Conservation (phyloP, 208 protist species). For the Trypanosoma lewisi region DNA sequence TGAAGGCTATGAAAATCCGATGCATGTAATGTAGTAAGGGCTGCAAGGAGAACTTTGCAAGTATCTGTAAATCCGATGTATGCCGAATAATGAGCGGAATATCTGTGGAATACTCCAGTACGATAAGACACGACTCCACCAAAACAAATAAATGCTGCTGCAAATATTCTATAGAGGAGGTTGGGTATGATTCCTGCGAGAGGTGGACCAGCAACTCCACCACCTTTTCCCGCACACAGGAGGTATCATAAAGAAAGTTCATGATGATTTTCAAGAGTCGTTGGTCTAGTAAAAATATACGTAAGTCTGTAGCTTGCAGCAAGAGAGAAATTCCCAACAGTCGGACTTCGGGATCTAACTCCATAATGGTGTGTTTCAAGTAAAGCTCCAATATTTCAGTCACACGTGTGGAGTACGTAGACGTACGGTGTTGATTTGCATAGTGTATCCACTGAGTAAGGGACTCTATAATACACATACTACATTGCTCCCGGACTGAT, state of each 20-base stretch:
- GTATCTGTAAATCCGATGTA: slow-evolving; percentile 83
- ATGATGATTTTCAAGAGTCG: slow-evolving; percentile 76
- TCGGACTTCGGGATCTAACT: slow-evolving; percentile 75
- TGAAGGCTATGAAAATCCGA: slow-evolving; percentile 85
- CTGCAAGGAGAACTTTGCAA: slow-evolving; percentile 70
- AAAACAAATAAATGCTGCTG: slow-evolving; percentile 74
- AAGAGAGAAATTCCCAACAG: slow-evolving; percentile 70
- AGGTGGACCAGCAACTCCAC: slow-evolving; percentile 80
- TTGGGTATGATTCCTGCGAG: slow-evolving; percentile 56
- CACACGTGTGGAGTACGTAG: slow-evolving; percentile 81
- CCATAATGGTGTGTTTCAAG: slow-evolving; percentile 75
- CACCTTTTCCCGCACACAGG: slow-evolving; percentile 71
- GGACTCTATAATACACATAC: slow-evolving; percentile 61
- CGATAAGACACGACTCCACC: slow-evolving; percentile 81
- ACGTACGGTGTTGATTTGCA: slow-evolving; percentile 77
- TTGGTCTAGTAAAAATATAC: slow-evolving; percentile 64
- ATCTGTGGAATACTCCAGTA: slow-evolving; percentile 83
- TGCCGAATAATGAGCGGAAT: slow-evolving; percentile 67
- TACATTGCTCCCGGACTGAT: slow-evolving; percentile 73
- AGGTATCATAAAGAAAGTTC: slow-evolving; percentile 75
- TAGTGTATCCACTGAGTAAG: slow-evolving; percentile 71
- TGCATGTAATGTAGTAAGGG: slow-evolving; percentile 69
- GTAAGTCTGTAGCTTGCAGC: slow-evolving; percentile 57
- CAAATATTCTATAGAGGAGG: slow-evolving; percentile 46
- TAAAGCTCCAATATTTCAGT: slow-evolving; percentile 84